Evolutionary conservation across 495 filamentous ascomycete genomes (phyloP), one percentile per base, ranked within the genome.

Genomic region (Cudoniella acicularis): DNA sequence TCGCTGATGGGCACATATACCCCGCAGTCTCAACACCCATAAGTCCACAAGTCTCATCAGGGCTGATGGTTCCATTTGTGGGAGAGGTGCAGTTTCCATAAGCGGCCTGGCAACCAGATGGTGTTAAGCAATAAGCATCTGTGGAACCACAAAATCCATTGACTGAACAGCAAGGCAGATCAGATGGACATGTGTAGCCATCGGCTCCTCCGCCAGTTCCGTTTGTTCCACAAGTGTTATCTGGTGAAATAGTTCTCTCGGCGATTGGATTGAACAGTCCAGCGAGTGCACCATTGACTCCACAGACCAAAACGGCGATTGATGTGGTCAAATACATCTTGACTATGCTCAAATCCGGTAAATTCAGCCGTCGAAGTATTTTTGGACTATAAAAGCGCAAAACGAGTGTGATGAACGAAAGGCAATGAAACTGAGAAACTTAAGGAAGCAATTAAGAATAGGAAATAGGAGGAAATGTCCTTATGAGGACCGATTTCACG

Each of bases 41-140:
- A 20, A 57, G 62, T 2, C 74, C 74, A 46, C 74, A 77, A 1
- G 72, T 75, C 13, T 73, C 48, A 40, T 76, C 74, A 16, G 74
- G 74, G 2, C 68, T 70, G n/a, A 69, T 45, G 2, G 54, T 58
- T 2, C 60, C 54, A 0, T 36, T 17, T 26, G 54, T 40, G 1
- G 60, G 54, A 23, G 42, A 41, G 20, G 49, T 63, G 18, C 60
- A 57, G 21, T 53, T 63, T 30, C 60, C 60, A 36, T 53, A 63
- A 16, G 26, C 30, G 13, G 60, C 10, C 45, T 64, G 61, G 20
- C 62, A 64, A 2, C 57, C 62, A n/a, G 16, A 16, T 16, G 56
- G 49, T 6, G 56, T 53, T 17, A 64, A 30, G 25, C 62, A 64
- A 30, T 64, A 64, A 0, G 25, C 62, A 54, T 54, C 52, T 27